A percentile compares a stretch with the other conserved stretches of the same genome.
These are phyloP conservation scores for Malassezia yamatoensis DNA, from an alignment of 1,284 basidiomycete genomes.

Conservation along the genomic window DNA sequence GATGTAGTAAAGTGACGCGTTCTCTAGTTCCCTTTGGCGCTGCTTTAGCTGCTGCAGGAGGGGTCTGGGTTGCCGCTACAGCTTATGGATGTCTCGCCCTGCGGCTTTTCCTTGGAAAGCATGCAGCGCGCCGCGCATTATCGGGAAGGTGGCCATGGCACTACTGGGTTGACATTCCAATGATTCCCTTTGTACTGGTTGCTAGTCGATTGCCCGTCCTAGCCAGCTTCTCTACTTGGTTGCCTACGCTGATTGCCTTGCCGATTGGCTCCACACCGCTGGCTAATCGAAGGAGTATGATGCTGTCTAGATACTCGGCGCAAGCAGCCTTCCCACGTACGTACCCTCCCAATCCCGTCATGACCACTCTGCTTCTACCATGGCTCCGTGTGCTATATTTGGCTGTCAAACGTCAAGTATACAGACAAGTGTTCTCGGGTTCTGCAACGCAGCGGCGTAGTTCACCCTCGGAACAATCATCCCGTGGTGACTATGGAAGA, in stretches of 20 bases:
- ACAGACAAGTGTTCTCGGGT: slow-evolving; percentile 20
- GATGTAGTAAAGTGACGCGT: not conserved
- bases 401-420: slow-evolving; percentile 26
- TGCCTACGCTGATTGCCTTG: slow-evolving; percentile 30
- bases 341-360: slow-evolving; percentile 30
- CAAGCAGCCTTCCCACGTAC: slow-evolving; percentile 12
- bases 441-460: no score
- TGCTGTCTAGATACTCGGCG: slow-evolving; percentile 17
- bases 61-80: slow-evolving; percentile 12
- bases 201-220: slow-evolving; percentile 29
- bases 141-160: slow-evolving; percentile 14
- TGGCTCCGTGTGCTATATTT: slow-evolving; percentile 38
- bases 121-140: slow-evolving; percentile 6
- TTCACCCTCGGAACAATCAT: no score
- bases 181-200: slow-evolving; percentile 40
- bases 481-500: not conserved
- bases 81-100: slow-evolving; percentile 16
- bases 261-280: slow-evolving; percentile 22
- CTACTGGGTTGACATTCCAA: slow-evolving; percentile 40
- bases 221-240: slow-evolving; percentile 33
- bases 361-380: slow-evolving; percentile 31
- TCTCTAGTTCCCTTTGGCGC: slow-evolving; percentile 7
- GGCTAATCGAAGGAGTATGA: slow-evolving; percentile 10
- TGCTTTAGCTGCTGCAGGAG: not conserved
- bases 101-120: slow-evolving; percentile 9